Conservation (phyloP, 352 stramenopile genomes). For the Globisporangium heterothallicum region DNA sequence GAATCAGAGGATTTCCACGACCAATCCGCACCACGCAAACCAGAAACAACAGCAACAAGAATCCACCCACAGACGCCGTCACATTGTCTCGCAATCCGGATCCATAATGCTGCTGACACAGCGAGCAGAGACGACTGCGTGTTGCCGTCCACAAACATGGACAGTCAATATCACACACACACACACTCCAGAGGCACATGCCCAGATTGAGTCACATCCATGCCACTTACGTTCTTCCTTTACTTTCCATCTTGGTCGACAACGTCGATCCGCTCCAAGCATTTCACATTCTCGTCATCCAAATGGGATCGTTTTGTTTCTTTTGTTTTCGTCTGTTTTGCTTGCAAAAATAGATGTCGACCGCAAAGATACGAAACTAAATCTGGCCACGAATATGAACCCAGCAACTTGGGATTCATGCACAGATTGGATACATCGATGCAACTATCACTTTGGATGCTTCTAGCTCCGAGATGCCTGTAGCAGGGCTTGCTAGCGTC, state of each 20-base stretch:
- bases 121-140: slow-evolving; percentile 33
- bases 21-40: neutral
- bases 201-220: neutral
- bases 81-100: slow-evolving; percentile 49
- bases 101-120: slow-evolving; percentile 43
- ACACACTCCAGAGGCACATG: neutral
- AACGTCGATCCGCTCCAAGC: neutral
- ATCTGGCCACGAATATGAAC: no score
- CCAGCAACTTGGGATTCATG: no score
- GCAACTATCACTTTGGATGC: no score
- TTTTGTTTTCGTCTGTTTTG: neutral
- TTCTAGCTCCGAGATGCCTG: no score
- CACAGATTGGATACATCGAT: no score
- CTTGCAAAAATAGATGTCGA: neutral
- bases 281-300: neutral
- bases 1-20: no score
- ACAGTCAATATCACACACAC: neutral
- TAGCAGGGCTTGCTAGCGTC: no score
- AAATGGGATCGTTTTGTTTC: neutral
- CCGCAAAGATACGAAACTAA: neutral
- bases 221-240: neutral
- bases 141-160: neutral
- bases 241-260: neutral
- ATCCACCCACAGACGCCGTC: slow-evolving; percentile 26
- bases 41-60: neutral